Base-by-base conservation (phyloP, 1,284 basidiomycete genomes). In the Ustilago shanxiensis region DNA sequence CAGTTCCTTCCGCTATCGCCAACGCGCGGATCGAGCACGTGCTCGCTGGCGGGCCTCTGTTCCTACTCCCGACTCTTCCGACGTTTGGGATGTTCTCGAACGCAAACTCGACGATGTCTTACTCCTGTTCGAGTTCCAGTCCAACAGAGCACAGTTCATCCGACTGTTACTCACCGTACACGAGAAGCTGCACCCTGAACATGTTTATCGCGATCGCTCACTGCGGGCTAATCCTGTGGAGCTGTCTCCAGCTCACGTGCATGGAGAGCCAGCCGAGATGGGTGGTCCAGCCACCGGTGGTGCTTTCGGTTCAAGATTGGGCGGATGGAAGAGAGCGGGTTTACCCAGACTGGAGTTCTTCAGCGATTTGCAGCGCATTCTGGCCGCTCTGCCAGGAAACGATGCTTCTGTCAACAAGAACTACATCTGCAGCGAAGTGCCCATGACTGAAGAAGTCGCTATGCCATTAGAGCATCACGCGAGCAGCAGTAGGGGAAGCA, bases 1-100 rank as follows among this genome's bases (percentile, higher is more conserved):
- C 16, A 73, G 60, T 45, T 73, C 70, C 35, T 67, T 64, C 51
- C 66, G 71, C 18, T 70, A 77, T 45, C 63, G 66, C 22, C 66
- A 72, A 28, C 62, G 75, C 3, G 71, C 75, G 7, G 71, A 77
- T 20, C 45, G 55, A n/a, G 64, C 58, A 1, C 57, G 55, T 16
- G 61, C 73, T 6, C 51, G 66, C 9, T 81, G 79, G 79, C 49
- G 72, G n/a, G 47, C 63, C 6, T 60, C 70, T 2, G 60, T 61
- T 4, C 54, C 64, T 0, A 47, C 20, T 5, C 77, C 81, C 8
- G 80, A 82, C 41, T 53, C 74, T 1, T 68, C 68, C 0, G 81
- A 82, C 37, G 81, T 82, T 2, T 82, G 81, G 81, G 81, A 82
- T 58, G 66, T 82, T 13, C 60, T 82, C 14, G 81, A 82, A 51